These are phyloP conservation scores for Nicotiana sylvestris DNA, from an alignment of 257 asterid genomes.

Conservation along the genomic window DNA sequence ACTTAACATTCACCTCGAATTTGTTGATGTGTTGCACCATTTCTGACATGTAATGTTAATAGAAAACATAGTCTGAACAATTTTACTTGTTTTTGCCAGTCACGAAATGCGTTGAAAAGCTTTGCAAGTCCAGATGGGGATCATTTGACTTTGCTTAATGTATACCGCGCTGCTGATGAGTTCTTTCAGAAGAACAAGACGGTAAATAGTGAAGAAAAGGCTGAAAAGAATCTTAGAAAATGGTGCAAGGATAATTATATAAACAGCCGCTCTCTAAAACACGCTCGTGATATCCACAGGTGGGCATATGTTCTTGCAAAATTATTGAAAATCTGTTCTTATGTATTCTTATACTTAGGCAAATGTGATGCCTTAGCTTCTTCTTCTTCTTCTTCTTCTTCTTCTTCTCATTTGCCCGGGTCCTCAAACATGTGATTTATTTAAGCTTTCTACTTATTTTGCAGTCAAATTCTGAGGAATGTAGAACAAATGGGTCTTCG, in stretches of 20 bases:
- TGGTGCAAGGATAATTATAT: conserved; percentile 96
- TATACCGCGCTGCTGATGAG: conserved; percentile 69
- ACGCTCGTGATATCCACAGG: conserved; percentile 97
- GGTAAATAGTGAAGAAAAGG: conserved; percentile 48
- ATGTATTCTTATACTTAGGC: no score
- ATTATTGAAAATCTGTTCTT: not conserved
- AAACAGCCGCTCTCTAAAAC: conserved; percentile 82
- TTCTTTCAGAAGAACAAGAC: conserved; percentile 58
- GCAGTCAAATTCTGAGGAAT: conserved; percentile 72
- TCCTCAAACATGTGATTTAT: not conserved
- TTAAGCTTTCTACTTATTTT: conserved; percentile 18
- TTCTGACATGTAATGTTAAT: not conserved
- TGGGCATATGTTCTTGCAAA: conserved; percentile 17
- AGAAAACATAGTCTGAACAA: conserved; percentile 19
- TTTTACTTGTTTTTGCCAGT: conserved; percentile 37
- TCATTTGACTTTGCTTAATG: conserved; percentile 81
- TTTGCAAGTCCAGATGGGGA: conserved; percentile 89
- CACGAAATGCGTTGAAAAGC: conserved; percentile 68
- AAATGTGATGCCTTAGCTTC: not conserved
- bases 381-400: not conserved
- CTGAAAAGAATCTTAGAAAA: conserved; percentile 77
- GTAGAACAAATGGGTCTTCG: conserved; percentile 79
- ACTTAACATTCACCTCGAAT: not conserved
- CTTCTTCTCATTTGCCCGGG: not conserved
- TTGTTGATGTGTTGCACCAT: conserved; percentile 12